phyloP scores from a whole-genome alignment of 2,329 filamentous ascomycete species.

The Cladophialophora psammophila region DNA sequence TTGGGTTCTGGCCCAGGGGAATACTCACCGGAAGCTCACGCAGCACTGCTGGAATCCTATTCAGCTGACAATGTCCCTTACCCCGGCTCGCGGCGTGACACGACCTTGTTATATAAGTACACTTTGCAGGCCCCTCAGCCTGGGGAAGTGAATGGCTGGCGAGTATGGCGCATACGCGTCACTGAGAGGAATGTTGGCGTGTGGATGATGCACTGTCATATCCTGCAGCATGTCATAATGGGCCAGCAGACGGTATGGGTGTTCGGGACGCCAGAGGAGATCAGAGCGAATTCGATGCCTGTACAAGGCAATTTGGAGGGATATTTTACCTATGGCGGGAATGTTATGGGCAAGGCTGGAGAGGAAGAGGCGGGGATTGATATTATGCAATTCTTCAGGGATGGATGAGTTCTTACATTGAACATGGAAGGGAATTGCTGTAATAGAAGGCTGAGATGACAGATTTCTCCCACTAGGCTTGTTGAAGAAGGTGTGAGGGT shows the following conservation, averaged over 20 bases:
- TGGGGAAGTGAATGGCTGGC: conserved; percentile 62
- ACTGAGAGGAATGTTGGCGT: conserved; percentile 51
- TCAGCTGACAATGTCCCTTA: conserved; percentile 33
- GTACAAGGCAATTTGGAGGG: conserved; percentile 47
- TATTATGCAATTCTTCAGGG: conserved; percentile 12
- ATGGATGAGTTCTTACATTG: not conserved
- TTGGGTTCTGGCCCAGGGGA: conserved; percentile 56
- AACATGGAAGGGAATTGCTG: not conserved
- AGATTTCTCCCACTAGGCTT: not conserved
- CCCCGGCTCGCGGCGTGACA: conserved; percentile 48
- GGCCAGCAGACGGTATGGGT: conserved; percentile 50
- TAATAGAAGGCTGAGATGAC: not conserved
- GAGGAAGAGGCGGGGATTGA: conserved; percentile 9
- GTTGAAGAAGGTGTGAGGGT: not conserved
- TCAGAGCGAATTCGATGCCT: conserved; percentile 43
- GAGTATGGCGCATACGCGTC: conserved; percentile 66
- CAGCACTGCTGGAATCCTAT: conserved; percentile 46
- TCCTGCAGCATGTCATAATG: conserved; percentile 58
- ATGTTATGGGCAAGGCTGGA: conserved; percentile 50
- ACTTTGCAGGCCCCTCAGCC: conserved; percentile 47
- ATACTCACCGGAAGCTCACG: conserved; percentile 54
- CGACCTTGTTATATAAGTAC: conserved; percentile 66
- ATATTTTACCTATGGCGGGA: conserved; percentile 55
- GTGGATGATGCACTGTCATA: conserved; percentile 61
- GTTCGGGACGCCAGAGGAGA: conserved; percentile 54